phyloP scores from a whole-genome alignment of 1,139 yeast genomes.

The Hyphopichia buzzinii region DNA sequence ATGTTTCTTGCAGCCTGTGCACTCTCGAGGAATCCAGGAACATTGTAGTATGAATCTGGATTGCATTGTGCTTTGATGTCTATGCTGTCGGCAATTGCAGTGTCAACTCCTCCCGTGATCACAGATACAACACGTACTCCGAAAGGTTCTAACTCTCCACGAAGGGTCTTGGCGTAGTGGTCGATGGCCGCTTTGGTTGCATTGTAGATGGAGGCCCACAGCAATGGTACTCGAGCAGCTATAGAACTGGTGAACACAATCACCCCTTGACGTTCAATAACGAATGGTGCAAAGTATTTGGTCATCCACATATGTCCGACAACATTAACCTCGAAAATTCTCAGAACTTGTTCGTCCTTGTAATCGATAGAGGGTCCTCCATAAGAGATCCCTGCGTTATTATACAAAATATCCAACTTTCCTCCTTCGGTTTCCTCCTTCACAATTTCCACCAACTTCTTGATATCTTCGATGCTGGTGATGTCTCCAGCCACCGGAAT shows the following conservation, averaged over 20 bases:
- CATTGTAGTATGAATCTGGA: conserved; percentile 24
- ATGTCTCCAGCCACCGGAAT: conserved; percentile 33
- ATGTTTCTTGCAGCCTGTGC: conserved; percentile 20
- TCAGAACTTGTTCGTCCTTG: conserved; percentile 22
- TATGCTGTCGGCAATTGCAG: conserved; percentile 29
- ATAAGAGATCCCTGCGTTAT: conserved; percentile 31
- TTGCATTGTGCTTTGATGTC: conserved; percentile 6
- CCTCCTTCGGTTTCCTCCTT: conserved; percentile 29
- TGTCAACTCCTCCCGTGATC: conserved; percentile 41
- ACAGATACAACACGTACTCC: conserved; percentile 37
- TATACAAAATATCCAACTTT: conserved; percentile 28
- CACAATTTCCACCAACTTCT: conserved; percentile 20
- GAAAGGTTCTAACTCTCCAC: conserved; percentile 29
- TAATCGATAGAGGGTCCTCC: conserved; percentile 36
- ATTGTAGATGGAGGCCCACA: conserved; percentile 34
- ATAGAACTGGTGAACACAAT: conserved; percentile 40
- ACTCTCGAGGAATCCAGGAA: conserved; percentile 30
- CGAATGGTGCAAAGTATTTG: conserved; percentile 27
- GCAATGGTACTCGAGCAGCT: conserved; percentile 33
- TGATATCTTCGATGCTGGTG: conserved; percentile 25
- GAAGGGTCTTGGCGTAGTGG: conserved; percentile 22
- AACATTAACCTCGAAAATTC: conserved; percentile 32
- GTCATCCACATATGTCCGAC: conserved; percentile 39
- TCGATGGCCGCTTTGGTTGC: conserved; percentile 35
- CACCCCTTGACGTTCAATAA: conserved; percentile 33